Evolutionary conservation across 805 yeast genomes (phyloP).

Genomic region (Lipomyces yamadae): DNA sequence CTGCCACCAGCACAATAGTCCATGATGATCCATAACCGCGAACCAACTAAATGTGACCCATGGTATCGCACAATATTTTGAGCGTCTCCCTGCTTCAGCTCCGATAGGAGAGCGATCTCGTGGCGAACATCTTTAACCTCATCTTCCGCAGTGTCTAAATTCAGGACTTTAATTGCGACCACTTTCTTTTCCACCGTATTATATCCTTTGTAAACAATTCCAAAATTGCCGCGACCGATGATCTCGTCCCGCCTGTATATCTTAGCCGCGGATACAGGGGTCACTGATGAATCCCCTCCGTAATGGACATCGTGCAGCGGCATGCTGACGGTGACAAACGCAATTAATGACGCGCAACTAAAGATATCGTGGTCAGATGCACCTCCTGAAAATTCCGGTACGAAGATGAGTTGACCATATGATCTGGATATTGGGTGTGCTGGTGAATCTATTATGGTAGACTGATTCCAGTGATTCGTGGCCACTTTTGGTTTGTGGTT

Average conservation of each 20-base stretch:
- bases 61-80: conserved; percentile 94
- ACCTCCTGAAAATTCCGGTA: not conserved
- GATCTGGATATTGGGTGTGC: too few species aligned
- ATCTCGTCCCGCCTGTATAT: conserved; percentile 80
- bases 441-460: too few species aligned
- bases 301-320: not conserved
- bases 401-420: too few species aligned
- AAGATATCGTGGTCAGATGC: not conserved
- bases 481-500: too few species aligned
- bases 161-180: conserved; percentile 91
- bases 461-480: too few species aligned
- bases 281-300: not conserved
- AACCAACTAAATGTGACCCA: conserved; percentile 84
- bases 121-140: conserved; percentile 94
- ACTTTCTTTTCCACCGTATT: conserved; percentile 64
- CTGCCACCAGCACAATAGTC: conserved; percentile 98
- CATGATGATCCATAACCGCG: conserved; percentile 97
- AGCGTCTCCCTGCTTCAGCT: conserved; percentile 66
- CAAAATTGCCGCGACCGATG: conserved; percentile 95
- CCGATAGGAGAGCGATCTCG: conserved; percentile 85
- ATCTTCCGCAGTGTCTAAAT: conserved; percentile 89
- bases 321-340: not conserved
- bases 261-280: not conserved
- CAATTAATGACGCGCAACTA: not conserved
- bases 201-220: conserved; percentile 88